A percentile compares a stretch with the other conserved stretches of the same genome.
phyloP scores from a whole-genome alignment of 73 alveolate species.

The Diophrys appendiculata region DNA sequence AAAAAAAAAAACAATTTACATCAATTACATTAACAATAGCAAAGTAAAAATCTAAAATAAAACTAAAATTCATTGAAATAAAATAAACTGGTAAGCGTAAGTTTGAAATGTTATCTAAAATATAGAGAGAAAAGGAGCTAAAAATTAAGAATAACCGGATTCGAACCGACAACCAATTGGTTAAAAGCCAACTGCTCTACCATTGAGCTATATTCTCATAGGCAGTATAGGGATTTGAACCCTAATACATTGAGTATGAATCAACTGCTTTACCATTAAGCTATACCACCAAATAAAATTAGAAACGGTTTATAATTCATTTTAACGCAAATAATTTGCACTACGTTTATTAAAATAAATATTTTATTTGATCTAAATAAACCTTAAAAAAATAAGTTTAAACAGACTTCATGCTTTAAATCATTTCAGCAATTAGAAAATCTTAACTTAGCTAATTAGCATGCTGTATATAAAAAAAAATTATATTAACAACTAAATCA shows the following conservation, averaged over 20 bases:
- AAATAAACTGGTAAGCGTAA: too few relatives aligned
- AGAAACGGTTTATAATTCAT: neutral
- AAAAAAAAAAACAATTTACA: too few relatives aligned
- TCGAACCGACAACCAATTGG: slow-evolving; percentile 20
- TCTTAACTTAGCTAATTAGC: slow-evolving; percentile 20
- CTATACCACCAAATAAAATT: neutral
- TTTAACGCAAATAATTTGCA: too few relatives aligned
- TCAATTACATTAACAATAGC: too few relatives aligned
- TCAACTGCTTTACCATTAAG: neutral
- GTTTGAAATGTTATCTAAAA: too few relatives aligned
- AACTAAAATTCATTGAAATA: too few relatives aligned
- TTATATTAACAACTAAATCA: slow-evolving; percentile 3
- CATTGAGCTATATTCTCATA: slow-evolving; percentile 6
- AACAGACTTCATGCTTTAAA: neutral
- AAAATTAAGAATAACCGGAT: slow-evolving; percentile 18
- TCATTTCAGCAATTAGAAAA: slow-evolving; percentile 3
- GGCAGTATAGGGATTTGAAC: neutral
- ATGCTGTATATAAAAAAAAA: neutral
- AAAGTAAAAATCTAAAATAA: too few relatives aligned
- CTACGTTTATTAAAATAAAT: neutral
- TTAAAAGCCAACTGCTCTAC: slow-evolving; percentile 17
- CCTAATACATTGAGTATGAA: neutral
- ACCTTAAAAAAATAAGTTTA: too few relatives aligned
- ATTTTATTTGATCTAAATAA: neutral
- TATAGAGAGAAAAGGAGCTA: too few relatives aligned